phyloP scores from a whole-genome alignment of 768 basidiomycete species.

The Psilocybe tampanensis region DNA sequence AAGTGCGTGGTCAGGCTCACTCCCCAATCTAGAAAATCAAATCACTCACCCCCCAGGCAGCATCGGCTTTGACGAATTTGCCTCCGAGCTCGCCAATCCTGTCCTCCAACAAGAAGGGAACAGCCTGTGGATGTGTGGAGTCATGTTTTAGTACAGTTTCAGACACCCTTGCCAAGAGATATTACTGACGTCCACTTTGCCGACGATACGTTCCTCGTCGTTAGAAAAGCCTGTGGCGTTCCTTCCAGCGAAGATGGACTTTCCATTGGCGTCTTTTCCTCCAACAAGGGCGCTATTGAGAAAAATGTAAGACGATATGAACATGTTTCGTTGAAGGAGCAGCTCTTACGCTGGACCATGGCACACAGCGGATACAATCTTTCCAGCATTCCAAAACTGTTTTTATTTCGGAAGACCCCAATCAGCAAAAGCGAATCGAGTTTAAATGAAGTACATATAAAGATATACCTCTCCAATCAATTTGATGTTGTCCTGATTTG shows the following conservation, averaged over 20 bases:
- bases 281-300: conserved; percentile 62
- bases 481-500: conserved; percentile 55
- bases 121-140: conserved; percentile 32
- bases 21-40: neutral
- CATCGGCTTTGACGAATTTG: conserved; percentile 56
- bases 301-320: neutral
- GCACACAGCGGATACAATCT: conserved; percentile 74
- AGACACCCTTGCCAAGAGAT: neutral
- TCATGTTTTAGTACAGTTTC: neutral
- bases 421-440: neutral
- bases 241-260: conserved; percentile 66
- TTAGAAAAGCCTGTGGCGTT: conserved; percentile 72
- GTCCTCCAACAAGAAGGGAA: conserved; percentile 76
- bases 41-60: conserved; percentile 56
- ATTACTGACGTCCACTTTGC: conserved; percentile 43
- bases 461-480: conserved; percentile 55
- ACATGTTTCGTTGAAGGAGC: neutral
- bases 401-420: neutral
- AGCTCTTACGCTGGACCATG: conserved; percentile 71
- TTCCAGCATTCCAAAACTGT: conserved; percentile 69
- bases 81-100: conserved; percentile 68
- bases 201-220: conserved; percentile 57
- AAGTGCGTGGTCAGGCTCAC: too few relatives aligned
- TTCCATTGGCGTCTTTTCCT: conserved; percentile 53
- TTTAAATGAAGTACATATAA: neutral